Percentiles rank a stretch among this genome's conserved stretches.
phyloP scores from a whole-genome alignment of 2,329 filamentous ascomycete species.

The Trichoderma sp. region DNA sequence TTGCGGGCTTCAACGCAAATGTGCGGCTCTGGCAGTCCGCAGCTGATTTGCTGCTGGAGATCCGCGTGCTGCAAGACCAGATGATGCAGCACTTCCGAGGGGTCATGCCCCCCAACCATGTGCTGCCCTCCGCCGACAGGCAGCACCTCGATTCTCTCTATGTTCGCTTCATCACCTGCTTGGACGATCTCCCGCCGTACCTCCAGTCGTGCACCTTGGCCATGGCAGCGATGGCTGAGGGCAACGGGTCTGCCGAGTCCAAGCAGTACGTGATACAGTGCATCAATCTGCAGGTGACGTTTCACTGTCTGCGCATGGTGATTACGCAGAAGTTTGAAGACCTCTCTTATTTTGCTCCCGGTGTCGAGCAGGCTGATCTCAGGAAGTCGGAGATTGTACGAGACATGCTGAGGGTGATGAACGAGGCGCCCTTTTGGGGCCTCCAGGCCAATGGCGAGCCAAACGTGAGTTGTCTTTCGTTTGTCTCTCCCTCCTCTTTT shows the following conservation, averaged over 20 bases:
- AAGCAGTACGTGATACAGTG: slow-evolving; percentile 45
- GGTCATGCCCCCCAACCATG: slow-evolving; percentile 1
- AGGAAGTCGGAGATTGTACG: slow-evolving; percentile 48
- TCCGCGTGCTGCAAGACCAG: slow-evolving; percentile 40
- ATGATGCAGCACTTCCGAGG: slow-evolving; percentile 27
- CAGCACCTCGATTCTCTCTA: slow-evolving; percentile 42
- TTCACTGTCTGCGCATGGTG: slow-evolving; percentile 48
- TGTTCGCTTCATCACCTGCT: slow-evolving; percentile 46
- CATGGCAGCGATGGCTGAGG: slow-evolving; percentile 24
- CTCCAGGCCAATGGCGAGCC: slow-evolving; percentile 46
- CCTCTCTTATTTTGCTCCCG: slow-evolving; percentile 38
- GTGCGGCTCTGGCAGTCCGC: slow-evolving; percentile 46
- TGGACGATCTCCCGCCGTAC: slow-evolving; percentile 44
- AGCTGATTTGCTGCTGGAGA: slow-evolving; percentile 44
- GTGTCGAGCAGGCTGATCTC: slow-evolving; percentile 40
- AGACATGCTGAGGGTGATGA: slow-evolving; percentile 46
- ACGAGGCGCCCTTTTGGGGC: slow-evolving; percentile 47
- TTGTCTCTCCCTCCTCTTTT: background rate
- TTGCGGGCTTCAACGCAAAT: slow-evolving; percentile 48
- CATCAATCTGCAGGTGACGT: slow-evolving; percentile 46
- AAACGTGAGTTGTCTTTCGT: slow-evolving; percentile 38
- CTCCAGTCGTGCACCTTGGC: slow-evolving; percentile 39
- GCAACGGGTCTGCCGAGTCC: slow-evolving; percentile 32
- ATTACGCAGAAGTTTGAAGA: slow-evolving; percentile 44
- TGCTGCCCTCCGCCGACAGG: slow-evolving; percentile 36